Base-by-base conservation (phyloP, 2,329 filamentous ascomycete species). In the Fusarium citri region DNA sequence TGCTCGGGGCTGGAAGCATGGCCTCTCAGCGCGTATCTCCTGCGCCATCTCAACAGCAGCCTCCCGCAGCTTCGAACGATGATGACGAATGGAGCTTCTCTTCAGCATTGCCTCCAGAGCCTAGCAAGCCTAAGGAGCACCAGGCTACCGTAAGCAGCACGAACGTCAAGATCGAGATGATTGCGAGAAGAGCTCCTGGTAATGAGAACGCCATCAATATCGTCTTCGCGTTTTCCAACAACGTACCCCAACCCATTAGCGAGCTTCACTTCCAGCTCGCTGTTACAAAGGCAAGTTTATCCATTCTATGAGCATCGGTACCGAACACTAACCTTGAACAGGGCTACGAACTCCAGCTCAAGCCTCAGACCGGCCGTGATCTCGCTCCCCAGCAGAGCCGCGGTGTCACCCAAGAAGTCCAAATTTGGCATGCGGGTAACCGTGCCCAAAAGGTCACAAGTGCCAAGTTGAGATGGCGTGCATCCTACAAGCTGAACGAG, bases 41-140 rank as follows among this genome's bases (percentile, higher is more conserved):
- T 20, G 70, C 65, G 18, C 72, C 76, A 12, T 67, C 70, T 20
- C 71, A 74, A 23, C 72, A 70, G 10, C 67, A 72, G 20, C 72
- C 69, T n/a, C 69, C 76, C 14, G 56, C 81, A 6, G 70, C 74
- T 11, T 76, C 82, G 10, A 83, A 83, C 53, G 89, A 92, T 47
- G 95, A 98, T 53, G 95, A 98, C 69, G 95, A 98, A 76, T 98
- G 95, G 94, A 92, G 89, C 25, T 98, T 98, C 78, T 89, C 93
- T 5, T 98, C 95, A 1, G 91, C 95, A 0, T 85, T 98, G 16
- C 95, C 95, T 28, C 80, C 84, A 4, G 84, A 88, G 55, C 76
- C 84, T 20, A 75, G 80, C 64, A 85, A 88, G 34, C 89, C 90
- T 3, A 85, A 81, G 55, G 86, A 88, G 53, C 88, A 93, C 70